Conservation (phyloP, 1,284 basidiomycete genomes). For the Cryptococcus neoformans region DNA sequence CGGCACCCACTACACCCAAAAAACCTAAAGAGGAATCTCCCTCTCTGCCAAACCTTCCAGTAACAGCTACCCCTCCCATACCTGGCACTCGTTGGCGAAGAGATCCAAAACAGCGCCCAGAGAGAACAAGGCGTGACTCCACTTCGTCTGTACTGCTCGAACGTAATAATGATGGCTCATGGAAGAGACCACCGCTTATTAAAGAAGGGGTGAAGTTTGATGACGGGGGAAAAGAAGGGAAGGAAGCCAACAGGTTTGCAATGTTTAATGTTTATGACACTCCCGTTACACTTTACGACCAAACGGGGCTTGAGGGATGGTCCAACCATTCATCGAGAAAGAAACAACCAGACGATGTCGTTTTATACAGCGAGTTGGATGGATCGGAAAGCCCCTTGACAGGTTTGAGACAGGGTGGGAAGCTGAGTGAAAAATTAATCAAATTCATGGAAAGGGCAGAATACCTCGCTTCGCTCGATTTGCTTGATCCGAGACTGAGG, state of each 20-base stretch:
- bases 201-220: slow-evolving; percentile 8
- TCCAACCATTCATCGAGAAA: neutral
- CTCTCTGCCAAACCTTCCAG: neutral
- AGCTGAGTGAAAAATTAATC: slow-evolving; percentile 4
- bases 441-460: slow-evolving; percentile 6
- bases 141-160: slow-evolving; percentile 7
- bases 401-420: neutral
- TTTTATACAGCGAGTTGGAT: slow-evolving; percentile 1
- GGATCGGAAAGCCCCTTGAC: slow-evolving; percentile 7
- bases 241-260: neutral
- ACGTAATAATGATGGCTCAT: slow-evolving; percentile 3
- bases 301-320: neutral
- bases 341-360: neutral
- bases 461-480: slow-evolving; percentile 1
- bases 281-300: slow-evolving; percentile 4
- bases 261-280: slow-evolving; percentile 2
- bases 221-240: slow-evolving; percentile 8
- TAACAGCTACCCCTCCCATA: neutral
- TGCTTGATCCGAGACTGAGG: neutral
- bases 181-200: slow-evolving; percentile 5
- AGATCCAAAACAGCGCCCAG: slow-evolving; percentile 2
- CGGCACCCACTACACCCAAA: too few relatives aligned
- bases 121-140: slow-evolving; percentile 4
- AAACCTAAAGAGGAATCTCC: neutral
- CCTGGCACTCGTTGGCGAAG: slow-evolving; percentile 1